These are phyloP conservation scores for Crepidotus variabilis DNA, from an alignment of 768 basidiomycete species.

Conservation along the genomic window DNA sequence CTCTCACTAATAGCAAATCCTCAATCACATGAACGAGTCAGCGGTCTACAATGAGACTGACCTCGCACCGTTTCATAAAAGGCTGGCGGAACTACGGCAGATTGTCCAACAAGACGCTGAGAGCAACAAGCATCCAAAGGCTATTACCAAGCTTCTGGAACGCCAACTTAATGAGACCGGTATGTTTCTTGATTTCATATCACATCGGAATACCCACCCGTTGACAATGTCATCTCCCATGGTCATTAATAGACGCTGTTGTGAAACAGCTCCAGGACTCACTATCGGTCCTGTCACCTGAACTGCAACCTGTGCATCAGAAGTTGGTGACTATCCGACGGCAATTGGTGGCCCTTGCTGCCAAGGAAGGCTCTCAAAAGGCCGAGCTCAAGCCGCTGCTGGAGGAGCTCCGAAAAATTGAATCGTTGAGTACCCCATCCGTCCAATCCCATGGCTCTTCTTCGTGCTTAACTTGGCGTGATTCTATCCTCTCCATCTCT, in stretches of 20 bases:
- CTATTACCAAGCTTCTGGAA: constrained; percentile 86
- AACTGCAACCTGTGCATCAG: constrained; percentile 89
- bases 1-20: constrained; percentile 67
- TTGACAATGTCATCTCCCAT: not conserved
- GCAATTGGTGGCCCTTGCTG: constrained; percentile 83
- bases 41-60: constrained; percentile 91
- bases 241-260: constrained; percentile 58
- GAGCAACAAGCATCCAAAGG: constrained; percentile 77
- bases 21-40: constrained; percentile 94
- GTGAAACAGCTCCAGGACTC: constrained; percentile 79
- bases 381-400: constrained; percentile 85
- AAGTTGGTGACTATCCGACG: constrained; percentile 83
- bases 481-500: constrained; percentile 8
- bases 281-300: constrained; percentile 81
- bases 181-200: constrained; percentile 35
- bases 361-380: constrained; percentile 82
- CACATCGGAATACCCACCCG: not conserved
- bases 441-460: constrained; percentile 27
- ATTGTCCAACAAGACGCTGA: constrained; percentile 84
- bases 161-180: constrained; percentile 91
- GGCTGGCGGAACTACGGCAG: constrained; percentile 75
- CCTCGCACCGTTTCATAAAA: constrained; percentile 81
- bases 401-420: constrained; percentile 93
- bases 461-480: constrained; percentile 14
- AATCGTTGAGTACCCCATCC: constrained; percentile 74